Evolutionary conservation across 1,139 yeast genomes (phyloP).

Genomic region (Suhomyces choctaworum): DNA sequence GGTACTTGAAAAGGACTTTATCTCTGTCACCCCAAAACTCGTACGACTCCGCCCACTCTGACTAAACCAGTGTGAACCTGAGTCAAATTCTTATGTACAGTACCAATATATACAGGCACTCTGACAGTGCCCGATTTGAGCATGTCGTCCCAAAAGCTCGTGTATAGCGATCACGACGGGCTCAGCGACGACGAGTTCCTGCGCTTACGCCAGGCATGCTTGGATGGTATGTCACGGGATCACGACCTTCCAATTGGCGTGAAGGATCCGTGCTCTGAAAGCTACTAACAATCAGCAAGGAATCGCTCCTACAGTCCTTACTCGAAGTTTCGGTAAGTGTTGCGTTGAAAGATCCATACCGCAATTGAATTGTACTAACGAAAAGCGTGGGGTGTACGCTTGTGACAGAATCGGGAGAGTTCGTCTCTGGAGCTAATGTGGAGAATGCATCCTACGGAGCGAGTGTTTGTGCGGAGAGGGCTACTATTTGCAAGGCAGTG

Average conservation of each 20-base stretch:
- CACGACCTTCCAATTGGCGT: too few relatives aligned
- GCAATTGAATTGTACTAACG: slow-evolving; percentile 23
- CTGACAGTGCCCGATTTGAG: background rate
- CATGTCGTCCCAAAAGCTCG: slow-evolving; percentile 1
- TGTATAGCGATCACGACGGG: slow-evolving; percentile 19
- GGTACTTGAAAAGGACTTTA: too few relatives aligned
- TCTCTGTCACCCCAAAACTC: too few relatives aligned
- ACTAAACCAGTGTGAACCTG: too few relatives aligned
- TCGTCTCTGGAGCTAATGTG: slow-evolving; percentile 75
- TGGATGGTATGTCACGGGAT: slow-evolving; percentile 37
- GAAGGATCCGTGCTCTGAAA: too few relatives aligned
- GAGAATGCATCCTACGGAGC: slow-evolving; percentile 94
- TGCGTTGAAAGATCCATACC: background rate
- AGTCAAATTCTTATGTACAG: too few relatives aligned
- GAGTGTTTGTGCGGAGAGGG: slow-evolving; percentile 86
- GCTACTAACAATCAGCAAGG: slow-evolving; percentile 37
- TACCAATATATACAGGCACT: too few relatives aligned
- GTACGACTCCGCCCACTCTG: too few relatives aligned
- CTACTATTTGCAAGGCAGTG: slow-evolving; percentile 71
- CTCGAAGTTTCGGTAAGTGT: slow-evolving; percentile 64
- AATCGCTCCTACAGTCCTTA: slow-evolving; percentile 72
- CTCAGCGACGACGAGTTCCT: slow-evolving; percentile 28
- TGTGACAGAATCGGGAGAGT: slow-evolving; percentile 50
- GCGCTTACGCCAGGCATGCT: slow-evolving; percentile 26
- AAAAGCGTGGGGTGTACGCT: slow-evolving; percentile 78